Evolutionary conservation across 2,329 filamentous ascomycete genomes (phyloP), one percentile per base, ranked within the genome.

Genomic region (Fusarium coicis): DNA sequence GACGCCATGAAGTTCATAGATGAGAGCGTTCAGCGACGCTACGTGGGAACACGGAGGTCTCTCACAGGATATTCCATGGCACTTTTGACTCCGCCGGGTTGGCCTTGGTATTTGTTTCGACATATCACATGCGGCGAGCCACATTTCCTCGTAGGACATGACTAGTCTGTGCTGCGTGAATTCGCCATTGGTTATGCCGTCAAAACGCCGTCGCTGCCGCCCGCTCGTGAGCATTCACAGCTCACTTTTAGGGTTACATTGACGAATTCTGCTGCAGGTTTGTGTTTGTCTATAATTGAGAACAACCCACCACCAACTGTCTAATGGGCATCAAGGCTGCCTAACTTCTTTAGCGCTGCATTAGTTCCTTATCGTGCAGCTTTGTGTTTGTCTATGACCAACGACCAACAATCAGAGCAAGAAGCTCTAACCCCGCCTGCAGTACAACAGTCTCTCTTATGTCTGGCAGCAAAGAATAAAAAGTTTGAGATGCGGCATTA

Each of bases 81-180:
- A 30, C 26, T 30, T 23, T 19, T 11, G 19, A 16, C 8, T 19
- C 23, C 16, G 21, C 26, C 34, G 23, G 21, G 15, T 8, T 7
- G 10, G 23, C 10, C 16, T 1, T 18, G 5, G 34, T 52, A 16
- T 26, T 58, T 49, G 21, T 7, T 15, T 40, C 2, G 43, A 59
- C 8, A 2, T 7, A 34, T 52, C 12, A 26, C 7, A 39, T 18
- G 19, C 34, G 10, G 14, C 14, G 2, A 32, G n/a, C 5, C 16
- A 59, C 16, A 2, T n/a, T 42, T 28, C 4, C 9, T 21, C 1
- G 4, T 1, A 28, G 2, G 3, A n/a, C 10, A 30, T 36, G 11
- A 40, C 12, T 14, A 40, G 39, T 8, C 12, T 40, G 8, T 21
- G 21, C 30, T 34, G 2, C n/a, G 18, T 8, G 11, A n/a, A n/a